Percentiles rank a stretch among this genome's conserved stretches.
phyloP scores from a whole-genome alignment of 805 yeast genomes.

The Monosporozyma aquatica region DNA sequence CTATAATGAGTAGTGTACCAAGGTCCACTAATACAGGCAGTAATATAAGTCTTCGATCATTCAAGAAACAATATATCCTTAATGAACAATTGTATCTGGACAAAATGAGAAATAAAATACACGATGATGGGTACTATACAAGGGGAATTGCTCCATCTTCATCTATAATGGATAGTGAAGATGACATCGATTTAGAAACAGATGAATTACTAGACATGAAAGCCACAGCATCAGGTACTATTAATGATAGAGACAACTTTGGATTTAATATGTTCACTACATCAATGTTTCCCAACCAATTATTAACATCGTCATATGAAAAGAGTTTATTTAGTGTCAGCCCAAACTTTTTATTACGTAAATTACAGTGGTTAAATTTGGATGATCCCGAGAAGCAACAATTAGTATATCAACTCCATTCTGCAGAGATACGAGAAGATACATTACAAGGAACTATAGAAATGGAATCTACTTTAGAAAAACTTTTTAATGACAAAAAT shows the following conservation, averaged over 20 bases:
- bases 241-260: constrained; percentile 7
- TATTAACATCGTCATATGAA: constrained; percentile 11
- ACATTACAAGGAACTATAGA: constrained; percentile 2
- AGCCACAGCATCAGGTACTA: constrained; percentile 13
- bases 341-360: constrained; percentile 20
- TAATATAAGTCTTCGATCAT: constrained; percentile 9
- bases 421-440: not conserved
- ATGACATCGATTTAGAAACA: constrained; percentile 11
- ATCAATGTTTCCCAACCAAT: not conserved
- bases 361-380: constrained; percentile 27
- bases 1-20: not conserved
- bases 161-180: constrained; percentile 21
- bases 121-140: constrained; percentile 60
- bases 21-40: constrained; percentile 1
- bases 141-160: constrained; percentile 43
- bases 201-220: constrained; percentile 13
- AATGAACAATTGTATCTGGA: constrained; percentile 63
- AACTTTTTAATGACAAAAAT: constrained; percentile 28
- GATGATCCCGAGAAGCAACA: not conserved
- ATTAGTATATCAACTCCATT: not conserved
- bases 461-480: constrained; percentile 5
- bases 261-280: constrained; percentile 3
- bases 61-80: constrained; percentile 29
- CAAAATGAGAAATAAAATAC: constrained; percentile 50
- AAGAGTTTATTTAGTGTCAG: constrained; percentile 19